phyloP scores from a whole-genome alignment of 1,284 basidiomycete species.

The Retiboletus flavoniger region DNA sequence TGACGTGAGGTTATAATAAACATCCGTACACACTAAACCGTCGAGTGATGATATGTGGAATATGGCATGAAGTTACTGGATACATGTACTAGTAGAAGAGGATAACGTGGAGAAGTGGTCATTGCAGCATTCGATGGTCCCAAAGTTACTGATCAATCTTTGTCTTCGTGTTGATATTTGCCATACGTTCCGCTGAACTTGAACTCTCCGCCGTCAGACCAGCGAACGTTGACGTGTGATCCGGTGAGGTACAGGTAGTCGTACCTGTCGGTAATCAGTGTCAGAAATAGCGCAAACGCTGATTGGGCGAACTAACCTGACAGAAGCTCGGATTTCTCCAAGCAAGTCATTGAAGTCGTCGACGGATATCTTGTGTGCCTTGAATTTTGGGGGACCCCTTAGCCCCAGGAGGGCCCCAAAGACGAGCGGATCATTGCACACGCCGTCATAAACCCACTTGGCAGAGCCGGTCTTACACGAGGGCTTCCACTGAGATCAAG shows the following conservation, averaged over 20 bases:
- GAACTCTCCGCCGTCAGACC: conserved; percentile 52
- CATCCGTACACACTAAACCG: background rate
- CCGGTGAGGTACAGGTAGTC: conserved; percentile 40
- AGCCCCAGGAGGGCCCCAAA: conserved; percentile 50
- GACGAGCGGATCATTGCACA: conserved; percentile 51
- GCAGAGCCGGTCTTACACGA: conserved; percentile 50
- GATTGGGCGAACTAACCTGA: conserved; percentile 25
- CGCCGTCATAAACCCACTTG: conserved; percentile 54
- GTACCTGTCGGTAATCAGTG: conserved; percentile 5
- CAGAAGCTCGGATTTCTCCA: conserved; percentile 31
- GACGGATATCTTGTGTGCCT: conserved; percentile 49
- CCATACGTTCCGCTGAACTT: conserved; percentile 51
- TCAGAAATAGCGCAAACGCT: background rate
- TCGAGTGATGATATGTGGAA: background rate
- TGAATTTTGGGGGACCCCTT: conserved; percentile 49
- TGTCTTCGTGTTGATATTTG: background rate
- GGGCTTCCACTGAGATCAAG: conserved; percentile 46
- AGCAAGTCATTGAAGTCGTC: conserved; percentile 46
- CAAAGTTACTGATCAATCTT: background rate
- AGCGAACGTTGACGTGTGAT: conserved; percentile 48
- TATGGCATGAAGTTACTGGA: background rate
- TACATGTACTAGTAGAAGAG: background rate
- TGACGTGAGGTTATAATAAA: conserved; percentile 3
- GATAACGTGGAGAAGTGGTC: background rate
- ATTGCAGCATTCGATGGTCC: background rate